phyloP scores from a whole-genome alignment of 768 basidiomycete genomes.

The Podaxis pistillaris region DNA sequence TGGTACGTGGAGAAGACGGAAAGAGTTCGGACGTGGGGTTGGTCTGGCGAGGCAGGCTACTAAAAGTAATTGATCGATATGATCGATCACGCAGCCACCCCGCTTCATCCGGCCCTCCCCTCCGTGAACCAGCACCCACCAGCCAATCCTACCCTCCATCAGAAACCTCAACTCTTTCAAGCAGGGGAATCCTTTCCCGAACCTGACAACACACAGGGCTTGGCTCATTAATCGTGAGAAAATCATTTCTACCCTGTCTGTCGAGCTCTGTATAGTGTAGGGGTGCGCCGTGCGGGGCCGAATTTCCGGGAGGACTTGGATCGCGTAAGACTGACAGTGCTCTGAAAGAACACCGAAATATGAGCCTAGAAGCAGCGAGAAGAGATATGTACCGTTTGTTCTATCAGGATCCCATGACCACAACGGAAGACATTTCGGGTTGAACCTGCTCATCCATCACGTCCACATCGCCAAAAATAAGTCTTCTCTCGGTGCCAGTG shows the following conservation, averaged over 20 bases:
- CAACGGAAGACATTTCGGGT: not conserved
- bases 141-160: not conserved
- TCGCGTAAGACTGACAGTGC: not conserved
- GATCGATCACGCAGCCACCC: conserved; percentile 22
- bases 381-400: not conserved
- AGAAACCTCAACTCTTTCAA: not conserved
- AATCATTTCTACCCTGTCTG: not conserved
- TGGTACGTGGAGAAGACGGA: conserved; percentile 13
- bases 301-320: not conserved
- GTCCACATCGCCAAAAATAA: not conserved
- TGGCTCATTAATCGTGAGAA: not conserved
- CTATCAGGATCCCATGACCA: not conserved
- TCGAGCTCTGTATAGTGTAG: not conserved
- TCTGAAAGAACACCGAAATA: not conserved
- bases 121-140: not conserved
- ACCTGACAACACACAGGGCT: not conserved
- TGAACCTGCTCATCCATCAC: not conserved
- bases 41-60: not conserved
- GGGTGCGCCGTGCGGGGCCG: not conserved
- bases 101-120: conserved; percentile 12
- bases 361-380: not conserved
- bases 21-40: conserved; percentile 9
- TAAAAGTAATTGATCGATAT: conserved; percentile 28
- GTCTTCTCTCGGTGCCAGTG: not conserved
- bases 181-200: not conserved